These are phyloP conservation scores for Sonneratia alba DNA, from an alignment of 345 rosid species.

Conservation along the genomic window DNA sequence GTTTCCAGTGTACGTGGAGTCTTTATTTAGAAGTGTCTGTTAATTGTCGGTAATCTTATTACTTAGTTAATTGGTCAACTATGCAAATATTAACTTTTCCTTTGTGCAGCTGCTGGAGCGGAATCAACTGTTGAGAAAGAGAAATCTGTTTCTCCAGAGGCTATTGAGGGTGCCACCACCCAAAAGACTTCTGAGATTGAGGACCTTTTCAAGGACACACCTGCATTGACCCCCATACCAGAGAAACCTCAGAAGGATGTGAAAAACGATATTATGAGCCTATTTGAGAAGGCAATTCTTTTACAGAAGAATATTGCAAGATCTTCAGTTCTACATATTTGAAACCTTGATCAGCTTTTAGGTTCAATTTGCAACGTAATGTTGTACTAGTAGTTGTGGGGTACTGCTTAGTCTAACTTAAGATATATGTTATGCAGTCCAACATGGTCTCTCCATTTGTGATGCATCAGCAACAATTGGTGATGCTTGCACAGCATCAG, in stretches of 20 bases:
- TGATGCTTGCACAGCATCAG: constrained; percentile 87
- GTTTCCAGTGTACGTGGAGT: constrained; percentile 70
- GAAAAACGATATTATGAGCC: constrained; percentile 94
- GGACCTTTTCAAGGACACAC: constrained; percentile 67
- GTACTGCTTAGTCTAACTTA: neutral
- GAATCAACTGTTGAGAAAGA: constrained; percentile 41
- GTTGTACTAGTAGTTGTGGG: neutral
- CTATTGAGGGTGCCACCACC: constrained; percentile 34
- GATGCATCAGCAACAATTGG: constrained; percentile 91
- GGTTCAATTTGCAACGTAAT: neutral
- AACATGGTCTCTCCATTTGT: constrained; percentile 90
- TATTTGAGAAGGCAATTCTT: constrained; percentile 80
- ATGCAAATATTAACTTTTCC: neutral
- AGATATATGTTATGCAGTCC: constrained; percentile 35
- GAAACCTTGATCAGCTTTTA: neutral
- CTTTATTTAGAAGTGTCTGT: neutral
- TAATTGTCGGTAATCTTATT: neutral
- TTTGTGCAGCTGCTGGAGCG: constrained; percentile 57
- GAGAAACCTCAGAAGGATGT: constrained; percentile 71
- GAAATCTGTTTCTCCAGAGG: constrained; percentile 28
- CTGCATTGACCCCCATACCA: constrained; percentile 26
- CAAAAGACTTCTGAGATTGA: constrained; percentile 47
- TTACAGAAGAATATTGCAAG: neutral
- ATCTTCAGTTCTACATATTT: neutral
- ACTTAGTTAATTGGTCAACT: neutral